Percentiles rank a stretch among this genome's conserved stretches.
phyloP scores from a whole-genome alignment of 495 filamentous ascomycete genomes.

The Echria macrotheca region DNA sequence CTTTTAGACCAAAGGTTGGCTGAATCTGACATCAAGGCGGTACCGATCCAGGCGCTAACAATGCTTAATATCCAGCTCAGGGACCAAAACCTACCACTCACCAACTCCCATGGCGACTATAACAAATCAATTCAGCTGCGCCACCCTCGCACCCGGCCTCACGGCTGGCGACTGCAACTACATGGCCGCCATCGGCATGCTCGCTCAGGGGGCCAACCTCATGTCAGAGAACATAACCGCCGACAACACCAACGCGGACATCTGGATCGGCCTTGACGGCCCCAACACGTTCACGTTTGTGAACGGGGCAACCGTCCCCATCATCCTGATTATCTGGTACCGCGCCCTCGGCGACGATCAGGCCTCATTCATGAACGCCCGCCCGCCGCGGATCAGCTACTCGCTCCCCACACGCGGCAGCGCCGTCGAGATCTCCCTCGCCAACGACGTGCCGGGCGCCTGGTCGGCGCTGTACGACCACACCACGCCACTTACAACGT shows the following conservation, averaged over 20 bases:
- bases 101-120: too few species aligned
- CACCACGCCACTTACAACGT: constrained; percentile 20
- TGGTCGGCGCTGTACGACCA: constrained; percentile 28
- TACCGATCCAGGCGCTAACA: too few species aligned
- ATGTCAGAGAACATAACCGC: background rate
- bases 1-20: too few species aligned
- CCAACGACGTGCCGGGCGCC: constrained; percentile 23
- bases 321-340: constrained; percentile 25
- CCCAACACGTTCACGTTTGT: constrained; percentile 27
- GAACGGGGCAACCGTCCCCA: constrained; percentile 19
- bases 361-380: constrained; percentile 23
- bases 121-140: too few species aligned
- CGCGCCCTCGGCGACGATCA: constrained; percentile 10
- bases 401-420: constrained; percentile 16
- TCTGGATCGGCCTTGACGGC: constrained; percentile 22
- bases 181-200: constrained; percentile 25
- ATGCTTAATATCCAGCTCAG: too few species aligned
- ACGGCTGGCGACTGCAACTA: constrained; percentile 18
- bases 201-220: constrained; percentile 21
- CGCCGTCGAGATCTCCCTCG: constrained; percentile 19
- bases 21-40: too few species aligned
- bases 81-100: too few species aligned
- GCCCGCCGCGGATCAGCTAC: constrained; percentile 23
- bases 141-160: constrained; percentile 16
- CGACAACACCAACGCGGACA: constrained; percentile 12